Base-by-base conservation (phyloP, 1,139 yeast species). In the Yamadazyma jaroonii region DNA sequence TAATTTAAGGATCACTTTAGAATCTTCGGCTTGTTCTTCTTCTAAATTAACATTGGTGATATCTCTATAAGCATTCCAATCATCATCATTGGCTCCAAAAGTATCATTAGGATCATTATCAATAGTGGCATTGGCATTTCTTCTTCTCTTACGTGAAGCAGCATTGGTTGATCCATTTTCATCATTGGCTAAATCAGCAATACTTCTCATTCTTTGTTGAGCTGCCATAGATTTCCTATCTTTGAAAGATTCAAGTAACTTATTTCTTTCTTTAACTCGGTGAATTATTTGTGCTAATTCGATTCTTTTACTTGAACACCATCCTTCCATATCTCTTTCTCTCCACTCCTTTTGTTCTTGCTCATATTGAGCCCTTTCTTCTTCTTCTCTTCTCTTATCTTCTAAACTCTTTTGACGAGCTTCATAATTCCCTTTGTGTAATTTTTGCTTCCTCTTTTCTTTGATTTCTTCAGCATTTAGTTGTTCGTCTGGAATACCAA, bases 21-120 rank as follows among this genome's bases (percentile, higher is more conserved):
- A 78, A 46, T 83, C 86, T 37, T 79, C 85, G 40, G 84, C 95
- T 42, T 81, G 78, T 37, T 83, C 81, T 48, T 81, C 90, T 38
- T 77, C 80, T 46, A 87, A 84, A 17, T 81, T 81, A 10, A 74
- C 82, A 45, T 79, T 81, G 14, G 89, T 79, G 36, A 89, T 84
- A 52, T 88, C 95, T 50, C 95, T 75, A 57, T 92, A 92, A 15
- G 89, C 81, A 29, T 85, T 78, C 97, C 97, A 92, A 58, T 92
- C 98, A 39, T 86, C 96, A 55, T 92, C 98, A 53, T 89, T 84
- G 3, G 97, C 92, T 42, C 97, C 97, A 61, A 92, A 92, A 0
- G 90, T 88, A 60, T 90, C 97, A 53, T 83, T 89, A 9, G 95
- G 95, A 56, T 88, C 96, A 53, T 86, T 88, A 53, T 87, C 96